These are phyloP conservation scores for Chenopodium suecicum DNA, from an alignment of 148 eudicot species.

Conservation along the genomic window DNA sequence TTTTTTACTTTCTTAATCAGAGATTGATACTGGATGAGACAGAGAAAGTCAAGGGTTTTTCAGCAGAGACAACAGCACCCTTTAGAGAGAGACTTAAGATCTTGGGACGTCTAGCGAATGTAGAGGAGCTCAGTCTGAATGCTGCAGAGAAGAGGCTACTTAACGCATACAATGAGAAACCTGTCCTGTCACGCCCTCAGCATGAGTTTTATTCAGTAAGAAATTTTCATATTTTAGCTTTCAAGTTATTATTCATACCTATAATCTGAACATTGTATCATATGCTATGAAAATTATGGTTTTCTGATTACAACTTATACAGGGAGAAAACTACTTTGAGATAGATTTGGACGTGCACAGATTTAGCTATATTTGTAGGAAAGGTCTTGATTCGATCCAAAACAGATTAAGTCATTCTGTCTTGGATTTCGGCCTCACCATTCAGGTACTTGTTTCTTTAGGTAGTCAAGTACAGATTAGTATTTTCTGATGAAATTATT, in stretches of 20 bases:
- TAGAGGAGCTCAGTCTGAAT: conserved; percentile 69
- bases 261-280: not conserved
- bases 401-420: conserved; percentile 70
- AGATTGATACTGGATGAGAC: conserved; percentile 74
- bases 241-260: not conserved
- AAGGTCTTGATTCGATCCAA: conserved; percentile 81
- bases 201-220: conserved; percentile 82
- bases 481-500: not conserved
- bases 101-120: conserved; percentile 66
- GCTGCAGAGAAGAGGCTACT: conserved; percentile 76
- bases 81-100: conserved; percentile 89
- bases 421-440: conserved; percentile 84
- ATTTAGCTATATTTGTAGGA: conserved; percentile 83
- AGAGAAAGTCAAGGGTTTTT: conserved; percentile 67
- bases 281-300: not conserved
- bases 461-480: not conserved
- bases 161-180: conserved; percentile 89
- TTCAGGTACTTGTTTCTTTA: conserved; percentile 56
- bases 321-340: conserved; percentile 93
- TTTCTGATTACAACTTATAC: conserved; percentile 14
- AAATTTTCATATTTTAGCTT: not conserved
- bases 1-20: conserved; percentile 36
- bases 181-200: conserved; percentile 96
- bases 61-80: conserved; percentile 57
- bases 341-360: conserved; percentile 93